A percentile compares a stretch with the other conserved stretches of the same genome.
Conservation (phyloP, 352 stramenopile genomes). For the Globisporangium recalcitrans region DNA sequence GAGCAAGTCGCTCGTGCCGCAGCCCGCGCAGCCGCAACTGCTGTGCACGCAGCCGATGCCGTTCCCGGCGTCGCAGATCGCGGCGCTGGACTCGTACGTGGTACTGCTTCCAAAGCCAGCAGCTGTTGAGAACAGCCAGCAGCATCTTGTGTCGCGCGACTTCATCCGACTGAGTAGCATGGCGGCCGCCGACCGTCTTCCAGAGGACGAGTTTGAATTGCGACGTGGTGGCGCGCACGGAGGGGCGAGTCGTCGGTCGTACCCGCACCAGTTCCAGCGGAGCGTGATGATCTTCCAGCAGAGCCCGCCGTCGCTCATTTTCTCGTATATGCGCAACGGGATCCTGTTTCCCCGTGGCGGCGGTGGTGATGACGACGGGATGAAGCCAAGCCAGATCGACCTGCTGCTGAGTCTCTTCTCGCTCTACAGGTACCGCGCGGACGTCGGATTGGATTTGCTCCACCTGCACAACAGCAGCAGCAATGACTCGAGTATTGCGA, state of each 20-base stretch:
- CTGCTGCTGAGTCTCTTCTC: slow-evolving; percentile 79
- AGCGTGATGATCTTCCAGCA: slow-evolving; percentile 69
- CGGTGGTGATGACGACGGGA: slow-evolving; percentile 4
- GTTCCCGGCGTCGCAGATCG: slow-evolving; percentile 52
- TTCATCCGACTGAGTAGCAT: slow-evolving; percentile 42
- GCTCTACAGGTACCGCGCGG: slow-evolving; percentile 79
- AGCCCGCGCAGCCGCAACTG: slow-evolving; percentile 68
- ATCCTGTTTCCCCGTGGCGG: slow-evolving; percentile 17
- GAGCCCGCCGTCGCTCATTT: slow-evolving; percentile 69
- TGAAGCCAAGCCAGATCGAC: slow-evolving; percentile 59
- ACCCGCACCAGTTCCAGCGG: slow-evolving; percentile 12
- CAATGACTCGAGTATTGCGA: not conserved
- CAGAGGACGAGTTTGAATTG: slow-evolving; percentile 53
- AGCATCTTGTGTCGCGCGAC: slow-evolving; percentile 15
- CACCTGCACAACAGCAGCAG: slow-evolving; percentile 14
- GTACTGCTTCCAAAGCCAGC: slow-evolving; percentile 47
- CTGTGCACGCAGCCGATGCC: slow-evolving; percentile 60
- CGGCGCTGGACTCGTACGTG: slow-evolving; percentile 73
- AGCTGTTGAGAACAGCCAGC: not conserved
- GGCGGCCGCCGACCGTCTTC: slow-evolving; percentile 40
- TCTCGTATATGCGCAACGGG: slow-evolving; percentile 48
- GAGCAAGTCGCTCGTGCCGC: slow-evolving; percentile 44
- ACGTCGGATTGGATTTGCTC: slow-evolving; percentile 57
- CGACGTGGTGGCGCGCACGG: slow-evolving; percentile 18
- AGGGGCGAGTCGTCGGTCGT: not conserved